These are phyloP conservation scores for Tephrocybe sp. DNA, from an alignment of 768 basidiomycete genomes.

Conservation along the genomic window DNA sequence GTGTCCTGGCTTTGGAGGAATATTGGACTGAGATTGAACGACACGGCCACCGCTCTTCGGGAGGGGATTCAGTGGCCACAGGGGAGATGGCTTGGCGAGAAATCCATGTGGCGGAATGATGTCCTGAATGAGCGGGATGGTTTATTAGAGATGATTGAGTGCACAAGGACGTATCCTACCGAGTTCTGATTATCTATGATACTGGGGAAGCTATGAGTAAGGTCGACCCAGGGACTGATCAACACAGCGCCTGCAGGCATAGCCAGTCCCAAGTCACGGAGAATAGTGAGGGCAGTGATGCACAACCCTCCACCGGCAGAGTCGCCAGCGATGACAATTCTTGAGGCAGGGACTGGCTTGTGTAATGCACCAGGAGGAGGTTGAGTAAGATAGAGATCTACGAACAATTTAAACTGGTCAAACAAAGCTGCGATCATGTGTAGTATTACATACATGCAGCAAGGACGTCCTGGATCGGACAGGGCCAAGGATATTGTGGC, in stretches of 20 bases:
- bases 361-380: slow-evolving; percentile 69
- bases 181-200: slow-evolving; percentile 57
- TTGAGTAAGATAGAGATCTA: slow-evolving; percentile 72
- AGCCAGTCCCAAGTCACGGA: slow-evolving; percentile 71
- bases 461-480: slow-evolving; percentile 72
- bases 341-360: slow-evolving; percentile 58
- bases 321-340: slow-evolving; percentile 78
- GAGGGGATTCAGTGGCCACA: slow-evolving; percentile 54
- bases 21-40: slow-evolving; percentile 33
- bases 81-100: slow-evolving; percentile 54
- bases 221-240: slow-evolving; percentile 82
- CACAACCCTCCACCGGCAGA: slow-evolving; percentile 75
- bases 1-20: slow-evolving; percentile 50
- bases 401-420: not conserved
- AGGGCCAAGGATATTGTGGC: slow-evolving; percentile 85
- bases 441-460: slow-evolving; percentile 66
- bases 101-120: slow-evolving; percentile 67
- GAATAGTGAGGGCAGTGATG: slow-evolving; percentile 55
- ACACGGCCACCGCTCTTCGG: slow-evolving; percentile 35
- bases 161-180: slow-evolving; percentile 49
- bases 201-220: slow-evolving; percentile 84
- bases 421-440: not conserved
- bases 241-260: slow-evolving; percentile 76
- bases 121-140: slow-evolving; percentile 49
- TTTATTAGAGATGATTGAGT: not conserved